Evolutionary conservation across 352 stramenopile genomes (phyloP).

Genomic region (Globisporangium irregulare): DNA sequence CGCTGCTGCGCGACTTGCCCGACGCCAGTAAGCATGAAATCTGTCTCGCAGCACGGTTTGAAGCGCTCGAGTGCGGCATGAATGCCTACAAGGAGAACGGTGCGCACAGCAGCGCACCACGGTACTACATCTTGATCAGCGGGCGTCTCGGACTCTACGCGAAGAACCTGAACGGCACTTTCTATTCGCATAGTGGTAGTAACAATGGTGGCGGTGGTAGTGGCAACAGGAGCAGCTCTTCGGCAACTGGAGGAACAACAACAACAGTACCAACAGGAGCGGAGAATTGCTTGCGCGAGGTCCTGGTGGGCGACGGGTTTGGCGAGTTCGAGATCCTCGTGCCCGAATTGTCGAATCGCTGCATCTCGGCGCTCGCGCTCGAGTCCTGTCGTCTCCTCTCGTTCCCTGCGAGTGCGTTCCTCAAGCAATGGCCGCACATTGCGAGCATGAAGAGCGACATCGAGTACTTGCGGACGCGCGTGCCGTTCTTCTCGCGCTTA

Average conservation of each 20-base stretch:
- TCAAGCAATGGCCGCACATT: constrained; percentile 39
- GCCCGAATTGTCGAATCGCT: constrained; percentile 25
- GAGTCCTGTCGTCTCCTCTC: constrained; percentile 55
- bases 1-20: constrained; percentile 34
- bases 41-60: constrained; percentile 49
- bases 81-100: constrained; percentile 46
- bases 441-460: constrained; percentile 35
- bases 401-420: constrained; percentile 42
- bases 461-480: constrained; percentile 40
- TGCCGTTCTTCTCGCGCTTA: constrained; percentile 41
- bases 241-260: not conserved
- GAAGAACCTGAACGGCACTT: constrained; percentile 24
- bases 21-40: constrained; percentile 43
- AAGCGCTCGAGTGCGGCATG: constrained; percentile 44
- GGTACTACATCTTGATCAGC: constrained; percentile 53
- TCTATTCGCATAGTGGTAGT: constrained; percentile 5
- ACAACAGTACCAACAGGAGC: not conserved
- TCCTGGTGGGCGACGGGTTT: constrained; percentile 42
- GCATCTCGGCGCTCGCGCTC: constrained; percentile 41
- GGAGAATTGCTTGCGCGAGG: constrained; percentile 36
- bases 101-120: constrained; percentile 14
- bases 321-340: constrained; percentile 65
- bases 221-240: not conserved
- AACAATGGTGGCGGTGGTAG: not conserved
- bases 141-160: constrained; percentile 42